phyloP scores from a whole-genome alignment of 352 stramenopile species.

The Globisporangium uncinulatum region DNA sequence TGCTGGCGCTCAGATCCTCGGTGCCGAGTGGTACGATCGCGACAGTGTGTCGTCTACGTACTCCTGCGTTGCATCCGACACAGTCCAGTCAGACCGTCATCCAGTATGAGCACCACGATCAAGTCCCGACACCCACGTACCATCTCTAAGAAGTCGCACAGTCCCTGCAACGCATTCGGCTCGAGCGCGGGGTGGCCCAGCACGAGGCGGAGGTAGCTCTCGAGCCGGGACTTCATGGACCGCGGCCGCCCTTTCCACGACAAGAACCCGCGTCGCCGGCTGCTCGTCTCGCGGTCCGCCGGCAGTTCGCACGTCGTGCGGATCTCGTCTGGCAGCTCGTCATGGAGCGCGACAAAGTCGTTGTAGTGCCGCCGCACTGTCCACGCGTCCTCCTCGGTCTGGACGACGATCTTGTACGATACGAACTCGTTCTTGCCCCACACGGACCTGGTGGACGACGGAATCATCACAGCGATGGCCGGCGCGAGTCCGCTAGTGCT shows the following conservation, averaged over 20 bases:
- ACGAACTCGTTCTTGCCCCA: conserved; percentile 71
- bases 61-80: conserved; percentile 27
- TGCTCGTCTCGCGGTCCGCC: conserved; percentile 15
- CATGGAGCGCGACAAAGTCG: conserved; percentile 57
- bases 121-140: conserved; percentile 17
- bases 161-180: conserved; percentile 41
- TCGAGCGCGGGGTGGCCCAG: conserved; percentile 43
- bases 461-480: conserved; percentile 54
- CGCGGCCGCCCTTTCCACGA: conserved; percentile 55
- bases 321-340: conserved; percentile 53
- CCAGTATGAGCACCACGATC: neutral
- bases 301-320: conserved; percentile 37
- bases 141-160: conserved; percentile 77
- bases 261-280: conserved; percentile 26
- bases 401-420: conserved; percentile 70
- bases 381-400: conserved; percentile 67
- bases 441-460: conserved; percentile 54
- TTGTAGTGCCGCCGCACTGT: conserved; percentile 55
- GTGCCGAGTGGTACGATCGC: conserved; percentile 41
- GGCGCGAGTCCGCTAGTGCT: conserved; percentile 11
- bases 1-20: conserved; percentile 10
- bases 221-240: conserved; percentile 63
- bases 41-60: conserved; percentile 45
- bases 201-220: conserved; percentile 53
- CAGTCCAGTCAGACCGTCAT: neutral